Base-by-base conservation (phyloP, 192 early-diverging fungal genomes). In the Entophlyctis luteolus region DNA sequence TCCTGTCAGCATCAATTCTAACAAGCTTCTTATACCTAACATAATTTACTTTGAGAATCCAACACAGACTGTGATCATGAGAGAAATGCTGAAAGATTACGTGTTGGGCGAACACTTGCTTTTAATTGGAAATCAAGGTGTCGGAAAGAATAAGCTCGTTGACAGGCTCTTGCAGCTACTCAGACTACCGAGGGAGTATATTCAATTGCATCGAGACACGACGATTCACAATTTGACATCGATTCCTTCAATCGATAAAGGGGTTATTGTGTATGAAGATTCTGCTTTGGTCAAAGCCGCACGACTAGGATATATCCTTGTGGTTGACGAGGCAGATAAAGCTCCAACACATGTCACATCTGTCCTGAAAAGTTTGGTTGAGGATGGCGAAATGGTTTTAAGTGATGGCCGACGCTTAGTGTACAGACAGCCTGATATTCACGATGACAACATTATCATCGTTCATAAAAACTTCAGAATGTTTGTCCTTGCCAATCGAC, bases 401-500 rank as follows among this genome's bases (percentile, higher is more conserved):
- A 80, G 84, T n/a, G 89, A 90, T 75, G 89, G 89, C 52, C 72
- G 89, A 23, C 77, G 87, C 8, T 86, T 90, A 45, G 74, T 66
- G n/a, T 63, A 63, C 33, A 22, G 8, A 22, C 22, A 62, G 22
- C 20, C 2, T 4, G 28, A n/a, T 25, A 20, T 1, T 8, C 1
- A 27, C 23, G 3, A 48, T 68, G 55, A 53, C 3, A 49, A 52
- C 18, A 35, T 39, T 18, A 70, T 79, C 36, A 18, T 62, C 14
- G 59, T 77, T 4, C 78, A 79, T 58, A 74, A 74, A n/a, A 70
- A 89, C 46, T 92, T 92, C 79, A 80, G 89, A 28, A 91, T 92
- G 86, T 85, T 92, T 65, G 89, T 92, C 23, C 72, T 92, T 14
- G 91, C 91, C 28, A 92, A 92, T 65, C 80, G 91, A 20, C 91